Conservation (phyloP, 345 rosid species). For the Trapa bicornis region DNA sequence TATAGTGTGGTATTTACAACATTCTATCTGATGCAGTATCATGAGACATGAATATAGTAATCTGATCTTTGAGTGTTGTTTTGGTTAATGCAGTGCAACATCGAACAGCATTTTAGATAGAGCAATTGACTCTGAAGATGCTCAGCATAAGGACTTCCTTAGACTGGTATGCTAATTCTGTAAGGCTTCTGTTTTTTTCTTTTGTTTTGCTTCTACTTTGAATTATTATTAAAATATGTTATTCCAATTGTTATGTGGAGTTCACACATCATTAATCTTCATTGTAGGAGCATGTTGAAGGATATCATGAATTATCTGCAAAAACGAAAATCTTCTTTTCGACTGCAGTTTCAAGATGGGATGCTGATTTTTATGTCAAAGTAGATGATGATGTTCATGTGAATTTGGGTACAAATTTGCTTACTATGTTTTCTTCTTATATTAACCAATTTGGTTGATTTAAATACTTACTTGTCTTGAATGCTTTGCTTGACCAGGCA, state of each 20-base stretch:
- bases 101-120: slow-evolving; percentile 88
- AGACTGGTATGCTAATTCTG: slow-evolving; percentile 51
- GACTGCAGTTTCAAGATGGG: slow-evolving; percentile 91
- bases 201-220: background rate
- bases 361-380: slow-evolving; percentile 85
- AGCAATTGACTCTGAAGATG: slow-evolving; percentile 93
- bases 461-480: background rate
- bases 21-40: no score
- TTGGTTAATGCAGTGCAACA: slow-evolving; percentile 59
- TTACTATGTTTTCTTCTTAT: background rate
- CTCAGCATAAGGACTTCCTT: slow-evolving; percentile 91
- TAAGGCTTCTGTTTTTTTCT: background rate
- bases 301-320: slow-evolving; percentile 92
- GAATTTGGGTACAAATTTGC: slow-evolving; percentile 56
- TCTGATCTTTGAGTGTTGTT: background rate
- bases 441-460: background rate
- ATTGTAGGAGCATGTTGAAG: slow-evolving; percentile 87
- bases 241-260: background rate
- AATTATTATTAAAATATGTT: background rate
- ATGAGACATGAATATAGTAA: background rate
- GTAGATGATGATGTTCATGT: slow-evolving; percentile 99
- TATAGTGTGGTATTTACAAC: background rate
- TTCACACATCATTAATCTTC: slow-evolving; percentile 1
- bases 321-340: slow-evolving; percentile 89
- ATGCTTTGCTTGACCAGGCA: slow-evolving; percentile 30